Conservation (phyloP, 2,329 filamentous ascomycete genomes). For the Fusarium longipes region DNA sequence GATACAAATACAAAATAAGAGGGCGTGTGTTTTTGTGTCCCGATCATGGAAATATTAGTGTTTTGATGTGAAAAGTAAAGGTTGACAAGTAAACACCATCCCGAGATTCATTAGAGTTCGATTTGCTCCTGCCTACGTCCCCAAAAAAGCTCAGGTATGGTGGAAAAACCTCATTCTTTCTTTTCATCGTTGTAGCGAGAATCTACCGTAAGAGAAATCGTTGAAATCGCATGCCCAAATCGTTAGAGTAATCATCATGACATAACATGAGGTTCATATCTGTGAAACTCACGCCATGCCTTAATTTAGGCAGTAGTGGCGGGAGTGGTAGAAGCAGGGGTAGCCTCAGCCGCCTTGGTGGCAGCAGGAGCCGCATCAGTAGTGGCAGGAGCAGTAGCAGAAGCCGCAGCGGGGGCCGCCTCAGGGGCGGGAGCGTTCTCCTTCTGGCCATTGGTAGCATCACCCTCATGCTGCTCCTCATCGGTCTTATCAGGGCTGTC, state of each 20-base stretch:
- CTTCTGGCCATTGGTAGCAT: constrained; percentile 58
- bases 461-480: constrained; percentile 73
- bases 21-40: constrained; percentile 45
- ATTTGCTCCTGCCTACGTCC: constrained; percentile 45
- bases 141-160: constrained; percentile 42
- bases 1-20: constrained; percentile 52
- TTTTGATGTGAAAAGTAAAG: constrained; percentile 48
- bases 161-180: constrained; percentile 42
- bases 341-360: constrained; percentile 41
- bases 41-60: constrained; percentile 48
- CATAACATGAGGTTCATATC: constrained; percentile 40
- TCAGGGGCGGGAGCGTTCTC: constrained; percentile 49
- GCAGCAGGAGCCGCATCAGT: constrained; percentile 44
- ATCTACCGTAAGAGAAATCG: constrained; percentile 55
- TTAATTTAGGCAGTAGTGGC: constrained; percentile 50
- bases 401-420: constrained; percentile 34
- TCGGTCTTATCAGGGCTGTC: constrained; percentile 97
- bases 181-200: constrained; percentile 49
- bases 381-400: constrained; percentile 40
- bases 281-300: constrained; percentile 44
- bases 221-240: constrained; percentile 55
- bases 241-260: constrained; percentile 52
- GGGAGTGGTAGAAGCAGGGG: constrained; percentile 40
- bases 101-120: constrained; percentile 45
- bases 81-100: constrained; percentile 45